Conservation (phyloP, 1,139 yeast genomes). For the Kluyveromyces sp. region DNA sequence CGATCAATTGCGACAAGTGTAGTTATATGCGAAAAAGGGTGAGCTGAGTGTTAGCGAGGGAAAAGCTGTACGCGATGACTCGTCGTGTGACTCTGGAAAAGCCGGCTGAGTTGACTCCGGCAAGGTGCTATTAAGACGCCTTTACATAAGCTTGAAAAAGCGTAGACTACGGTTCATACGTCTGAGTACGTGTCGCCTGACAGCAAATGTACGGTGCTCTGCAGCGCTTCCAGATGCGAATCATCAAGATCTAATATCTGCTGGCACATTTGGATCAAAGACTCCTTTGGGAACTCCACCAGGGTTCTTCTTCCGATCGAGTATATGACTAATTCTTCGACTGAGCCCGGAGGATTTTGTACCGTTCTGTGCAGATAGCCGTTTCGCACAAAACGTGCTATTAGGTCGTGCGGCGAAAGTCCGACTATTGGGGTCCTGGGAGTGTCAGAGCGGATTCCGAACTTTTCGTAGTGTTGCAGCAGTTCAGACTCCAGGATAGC, state of each 20-base stretch:
- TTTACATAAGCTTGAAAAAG: neutral
- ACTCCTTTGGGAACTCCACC: constrained; percentile 22
- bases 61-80: no score
- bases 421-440: constrained; percentile 23
- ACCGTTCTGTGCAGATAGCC: constrained; percentile 21
- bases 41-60: no score
- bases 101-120: no score
- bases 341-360: constrained; percentile 19
- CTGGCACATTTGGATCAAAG: constrained; percentile 19
- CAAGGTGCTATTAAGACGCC: no score
- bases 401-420: constrained; percentile 19
- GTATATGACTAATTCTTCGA: constrained; percentile 20
- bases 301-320: constrained; percentile 26
- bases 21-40: no score
- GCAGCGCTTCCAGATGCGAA: constrained; percentile 14
- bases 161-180: neutral
- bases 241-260: constrained; percentile 19
- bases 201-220: constrained; percentile 18
- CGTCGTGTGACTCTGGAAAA: no score
- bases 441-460: constrained; percentile 28
- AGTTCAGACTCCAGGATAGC: constrained; percentile 25
- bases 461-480: constrained; percentile 14
- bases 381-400: constrained; percentile 18
- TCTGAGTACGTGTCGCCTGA: constrained; percentile 19
- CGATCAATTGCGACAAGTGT: no score